Conservation (phyloP, 2,329 filamentous ascomycete genomes). For the Fusarium proliferatum region DNA sequence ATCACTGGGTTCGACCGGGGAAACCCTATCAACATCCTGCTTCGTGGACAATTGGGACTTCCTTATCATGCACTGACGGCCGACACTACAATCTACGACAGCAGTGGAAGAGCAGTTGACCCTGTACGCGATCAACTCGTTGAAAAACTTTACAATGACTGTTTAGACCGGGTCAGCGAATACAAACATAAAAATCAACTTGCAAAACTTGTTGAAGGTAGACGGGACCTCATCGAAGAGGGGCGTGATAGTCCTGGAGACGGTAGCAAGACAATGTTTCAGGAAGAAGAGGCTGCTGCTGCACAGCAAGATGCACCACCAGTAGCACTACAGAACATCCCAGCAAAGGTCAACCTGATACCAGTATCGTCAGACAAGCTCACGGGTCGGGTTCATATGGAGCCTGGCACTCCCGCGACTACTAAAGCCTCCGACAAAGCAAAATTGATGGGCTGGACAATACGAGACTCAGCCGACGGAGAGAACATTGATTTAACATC, state of each 20-base stretch:
- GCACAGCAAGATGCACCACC: slow-evolving; percentile 66
- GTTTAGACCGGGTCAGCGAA: slow-evolving; percentile 88
- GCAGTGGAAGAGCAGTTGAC: slow-evolving; percentile 81
- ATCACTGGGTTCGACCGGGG: slow-evolving; percentile 97
- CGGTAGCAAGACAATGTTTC: slow-evolving; percentile 74
- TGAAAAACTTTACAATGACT: slow-evolving; percentile 94
- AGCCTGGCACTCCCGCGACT: slow-evolving; percentile 75
- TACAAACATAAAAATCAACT: slow-evolving; percentile 84
- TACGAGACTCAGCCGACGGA: slow-evolving; percentile 71
- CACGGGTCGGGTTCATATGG: slow-evolving; percentile 78
- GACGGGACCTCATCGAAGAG: slow-evolving; percentile 82
- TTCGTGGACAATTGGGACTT: slow-evolving; percentile 89
- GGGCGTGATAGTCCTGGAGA: slow-evolving; percentile 82
- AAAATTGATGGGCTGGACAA: slow-evolving; percentile 82
- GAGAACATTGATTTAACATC: slow-evolving; percentile 77
- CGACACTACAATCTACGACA: slow-evolving; percentile 91
- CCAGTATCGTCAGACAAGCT: slow-evolving; percentile 74
- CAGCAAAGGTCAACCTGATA: slow-evolving; percentile 66
- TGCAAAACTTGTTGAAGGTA: slow-evolving; percentile 80
- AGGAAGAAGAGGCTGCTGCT: slow-evolving; percentile 76
- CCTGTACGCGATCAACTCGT: slow-evolving; percentile 81
- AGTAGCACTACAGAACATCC: slow-evolving; percentile 65
- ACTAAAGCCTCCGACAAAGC: slow-evolving; percentile 82
- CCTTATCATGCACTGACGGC: slow-evolving; percentile 83
- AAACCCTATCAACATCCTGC: slow-evolving; percentile 90